Evolutionary conservation across 2,329 filamentous ascomycete genomes (phyloP).

Genomic region (Cordyceps tenuipes): DNA sequence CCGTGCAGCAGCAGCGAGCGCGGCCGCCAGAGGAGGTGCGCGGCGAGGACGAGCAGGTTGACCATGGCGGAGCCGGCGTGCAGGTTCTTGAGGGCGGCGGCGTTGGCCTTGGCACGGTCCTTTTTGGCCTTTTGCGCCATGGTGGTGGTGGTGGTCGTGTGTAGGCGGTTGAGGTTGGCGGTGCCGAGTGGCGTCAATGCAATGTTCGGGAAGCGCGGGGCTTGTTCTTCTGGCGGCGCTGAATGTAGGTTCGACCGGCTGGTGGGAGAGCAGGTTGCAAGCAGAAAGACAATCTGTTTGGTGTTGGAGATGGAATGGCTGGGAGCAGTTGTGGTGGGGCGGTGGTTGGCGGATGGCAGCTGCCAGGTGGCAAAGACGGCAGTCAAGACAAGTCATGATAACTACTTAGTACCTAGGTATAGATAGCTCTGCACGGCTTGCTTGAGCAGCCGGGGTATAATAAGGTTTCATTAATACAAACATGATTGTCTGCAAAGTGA

Average conservation of each 20-base stretch:
- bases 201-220: too few species aligned
- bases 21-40: conserved; percentile 57
- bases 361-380: neutral
- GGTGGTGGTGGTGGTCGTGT: neutral
- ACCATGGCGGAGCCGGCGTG: conserved; percentile 67
- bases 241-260: neutral
- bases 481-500: too few species aligned
- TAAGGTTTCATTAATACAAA: too few species aligned
- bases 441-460: too few species aligned
- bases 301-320: neutral
- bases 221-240: neutral
- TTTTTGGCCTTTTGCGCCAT: conserved; percentile 60
- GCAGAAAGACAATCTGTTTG: neutral
- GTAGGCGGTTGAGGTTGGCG: neutral
- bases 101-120: conserved; percentile 68
- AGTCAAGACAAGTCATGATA: too few species aligned
- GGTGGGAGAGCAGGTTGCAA: neutral
- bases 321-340: neutral
- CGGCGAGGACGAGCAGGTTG: conserved; percentile 66
- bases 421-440: too few species aligned
- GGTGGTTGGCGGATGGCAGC: neutral
- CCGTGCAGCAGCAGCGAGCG: conserved; percentile 53
- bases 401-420: too few species aligned
- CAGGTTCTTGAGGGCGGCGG: conserved; percentile 66
- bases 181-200: neutral